Conservation (phyloP, 1,284 basidiomycete genomes). For the Fomes fomentarius region DNA sequence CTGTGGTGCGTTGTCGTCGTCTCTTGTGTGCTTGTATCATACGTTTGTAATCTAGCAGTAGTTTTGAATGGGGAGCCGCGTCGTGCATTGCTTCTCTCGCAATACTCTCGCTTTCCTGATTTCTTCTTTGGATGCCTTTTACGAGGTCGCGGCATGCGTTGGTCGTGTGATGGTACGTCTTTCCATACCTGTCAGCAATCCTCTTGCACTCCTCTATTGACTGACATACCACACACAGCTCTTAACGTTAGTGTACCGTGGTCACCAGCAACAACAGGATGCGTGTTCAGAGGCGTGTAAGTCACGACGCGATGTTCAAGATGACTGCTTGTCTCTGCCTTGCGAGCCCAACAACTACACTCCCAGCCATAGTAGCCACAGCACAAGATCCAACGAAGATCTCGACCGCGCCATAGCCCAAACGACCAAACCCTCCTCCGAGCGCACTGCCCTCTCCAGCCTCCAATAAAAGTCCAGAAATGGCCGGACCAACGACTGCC, state of each 20-base stretch:
- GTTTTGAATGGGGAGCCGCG: not conserved
- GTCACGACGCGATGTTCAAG: no score
- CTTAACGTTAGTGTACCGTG: no score
- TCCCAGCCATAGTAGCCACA: constrained; percentile 22
- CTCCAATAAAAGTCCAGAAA: constrained; percentile 28
- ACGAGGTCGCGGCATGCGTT: no score
- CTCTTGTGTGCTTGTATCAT: not conserved
- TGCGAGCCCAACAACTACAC: constrained; percentile 23
- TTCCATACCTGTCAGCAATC: no score
- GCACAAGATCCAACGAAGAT: constrained; percentile 33
- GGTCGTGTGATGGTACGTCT: no score
- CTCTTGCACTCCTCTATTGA: no score
- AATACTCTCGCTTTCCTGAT: not conserved
- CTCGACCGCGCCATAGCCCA: constrained; percentile 30
- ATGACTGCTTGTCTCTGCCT: constrained; percentile 7
- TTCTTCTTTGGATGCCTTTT: no score
- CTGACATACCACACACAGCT: no score
- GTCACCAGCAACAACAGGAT: no score
- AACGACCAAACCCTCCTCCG: constrained; percentile 22
- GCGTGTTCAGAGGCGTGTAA: no score
- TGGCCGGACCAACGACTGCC: constrained; percentile 28
- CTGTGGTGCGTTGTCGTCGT: not conserved
- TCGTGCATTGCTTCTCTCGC: not conserved
- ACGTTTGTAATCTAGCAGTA: not conserved
- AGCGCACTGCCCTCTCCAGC: constrained; percentile 18